A percentile compares a stretch with the other conserved stretches of the same genome.
Conservation (phyloP, 169 alveolate species). For the Eimeria necatrix region DNA sequence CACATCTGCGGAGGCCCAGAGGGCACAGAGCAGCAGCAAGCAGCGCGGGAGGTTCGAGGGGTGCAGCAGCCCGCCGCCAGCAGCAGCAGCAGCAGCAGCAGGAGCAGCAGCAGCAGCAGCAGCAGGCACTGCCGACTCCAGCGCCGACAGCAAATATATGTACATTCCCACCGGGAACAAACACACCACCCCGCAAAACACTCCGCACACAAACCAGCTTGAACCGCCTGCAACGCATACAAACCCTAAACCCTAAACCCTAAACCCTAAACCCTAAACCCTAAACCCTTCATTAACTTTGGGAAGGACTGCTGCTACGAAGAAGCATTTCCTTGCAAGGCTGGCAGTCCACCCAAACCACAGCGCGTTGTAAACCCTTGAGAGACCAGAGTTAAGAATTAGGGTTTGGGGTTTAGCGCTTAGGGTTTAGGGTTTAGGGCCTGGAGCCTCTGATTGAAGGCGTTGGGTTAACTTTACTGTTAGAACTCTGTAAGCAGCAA, state of each 20-base stretch:
- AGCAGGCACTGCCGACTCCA: background rate
- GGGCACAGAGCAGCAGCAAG: background rate
- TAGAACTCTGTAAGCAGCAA: too few species aligned
- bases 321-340: too few species aligned
- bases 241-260: background rate
- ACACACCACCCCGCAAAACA: background rate
- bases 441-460: too few species aligned
- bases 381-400: too few species aligned
- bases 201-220: constrained; percentile 35
- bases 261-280: constrained; percentile 3
- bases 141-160: background rate
- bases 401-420: too few species aligned
- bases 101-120: background rate
- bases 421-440: too few species aligned
- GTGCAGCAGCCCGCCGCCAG: background rate
- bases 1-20: background rate
- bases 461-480: too few species aligned
- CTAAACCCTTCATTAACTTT: too few species aligned
- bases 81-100: background rate
- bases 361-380: too few species aligned
- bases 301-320: too few species aligned
- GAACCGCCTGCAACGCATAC: background rate
- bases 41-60: background rate
- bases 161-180: background rate
- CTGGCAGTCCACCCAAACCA: too few species aligned